phyloP scores from a whole-genome alignment of 2,329 filamentous ascomycete species.

The Neurospora crassa region DNA sequence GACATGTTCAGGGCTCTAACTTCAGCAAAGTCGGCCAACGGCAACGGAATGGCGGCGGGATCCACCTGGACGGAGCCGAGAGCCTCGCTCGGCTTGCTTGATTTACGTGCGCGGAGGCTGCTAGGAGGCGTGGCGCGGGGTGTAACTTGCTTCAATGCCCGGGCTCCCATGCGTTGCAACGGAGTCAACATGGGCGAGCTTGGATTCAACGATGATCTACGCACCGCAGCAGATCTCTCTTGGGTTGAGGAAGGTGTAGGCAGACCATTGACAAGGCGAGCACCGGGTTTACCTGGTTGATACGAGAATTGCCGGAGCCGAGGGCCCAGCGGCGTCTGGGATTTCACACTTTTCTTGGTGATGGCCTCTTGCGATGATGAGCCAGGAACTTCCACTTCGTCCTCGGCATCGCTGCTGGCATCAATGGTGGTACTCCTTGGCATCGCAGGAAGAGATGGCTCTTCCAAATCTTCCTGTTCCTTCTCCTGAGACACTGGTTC shows the following conservation, averaged over 20 bases:
- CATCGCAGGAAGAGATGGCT: slow-evolving; percentile 8
- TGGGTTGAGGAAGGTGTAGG: slow-evolving; percentile 28
- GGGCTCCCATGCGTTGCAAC: slow-evolving; percentile 42
- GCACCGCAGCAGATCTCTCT: slow-evolving; percentile 10
- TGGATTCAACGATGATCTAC: neutral
- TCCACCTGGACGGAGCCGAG: slow-evolving; percentile 31
- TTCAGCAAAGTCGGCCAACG: slow-evolving; percentile 43
- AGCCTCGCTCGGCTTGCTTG: slow-evolving; percentile 6
- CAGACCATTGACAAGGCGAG: slow-evolving; percentile 30
- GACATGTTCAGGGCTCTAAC: slow-evolving; percentile 39
- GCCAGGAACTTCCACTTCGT: slow-evolving; percentile 14
- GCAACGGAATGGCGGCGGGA: slow-evolving; percentile 44
- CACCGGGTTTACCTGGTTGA: slow-evolving; percentile 15
- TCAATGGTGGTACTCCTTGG: neutral
- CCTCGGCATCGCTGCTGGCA: slow-evolving; percentile 1
- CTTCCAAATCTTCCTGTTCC: slow-evolving; percentile 4
- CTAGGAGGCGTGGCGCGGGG: slow-evolving; percentile 14
- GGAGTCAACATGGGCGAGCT: slow-evolving; percentile 30
- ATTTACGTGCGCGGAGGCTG: slow-evolving; percentile 16
- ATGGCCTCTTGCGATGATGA: slow-evolving; percentile 7
- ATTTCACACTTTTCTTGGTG: neutral
- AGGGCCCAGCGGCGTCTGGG: slow-evolving; percentile 17
- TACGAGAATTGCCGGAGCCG: slow-evolving; percentile 21
- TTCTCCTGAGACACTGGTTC: neutral
- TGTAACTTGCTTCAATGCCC: slow-evolving; percentile 29